Evolutionary conservation across 257 asterid genomes (phyloP).

Genomic region (Capsicum baccatum): DNA sequence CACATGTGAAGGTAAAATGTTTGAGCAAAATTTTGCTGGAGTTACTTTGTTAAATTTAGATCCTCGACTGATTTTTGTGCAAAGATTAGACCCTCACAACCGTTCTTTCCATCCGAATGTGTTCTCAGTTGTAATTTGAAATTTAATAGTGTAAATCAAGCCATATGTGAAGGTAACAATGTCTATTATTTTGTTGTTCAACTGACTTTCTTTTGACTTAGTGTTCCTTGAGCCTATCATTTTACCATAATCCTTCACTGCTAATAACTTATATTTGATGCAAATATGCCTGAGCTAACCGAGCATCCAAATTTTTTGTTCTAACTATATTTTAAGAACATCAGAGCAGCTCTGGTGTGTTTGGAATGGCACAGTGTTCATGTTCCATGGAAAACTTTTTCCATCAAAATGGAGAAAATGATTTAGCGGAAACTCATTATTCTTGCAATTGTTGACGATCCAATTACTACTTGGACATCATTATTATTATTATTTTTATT

Average conservation of each 20-base stretch:
- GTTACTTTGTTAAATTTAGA: constrained; percentile 2
- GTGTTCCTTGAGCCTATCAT: too few species aligned
- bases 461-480: too few species aligned
- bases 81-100: constrained; percentile 8
- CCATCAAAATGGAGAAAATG: too few species aligned
- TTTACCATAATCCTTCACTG: background rate
- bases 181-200: background rate
- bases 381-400: too few species aligned
- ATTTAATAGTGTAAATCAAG: background rate
- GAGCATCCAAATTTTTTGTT: background rate
- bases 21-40: background rate
- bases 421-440: too few species aligned
- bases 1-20: constrained; percentile 16
- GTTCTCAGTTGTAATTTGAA: background rate
- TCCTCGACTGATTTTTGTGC: constrained; percentile 1
- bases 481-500: too few species aligned
- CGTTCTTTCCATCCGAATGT: background rate
- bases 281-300: background rate
- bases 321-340: background rate
- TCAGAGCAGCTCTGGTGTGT: background rate
- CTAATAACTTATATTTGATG: background rate
- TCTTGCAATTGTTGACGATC: too few species aligned
- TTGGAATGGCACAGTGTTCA: too few species aligned
- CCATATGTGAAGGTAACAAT: constrained; percentile 10
- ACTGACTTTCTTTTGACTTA: too few species aligned